These are phyloP conservation scores for Leptodontidium sp. DNA, from an alignment of 2,329 filamentous ascomycete genomes.

Conservation along the genomic window DNA sequence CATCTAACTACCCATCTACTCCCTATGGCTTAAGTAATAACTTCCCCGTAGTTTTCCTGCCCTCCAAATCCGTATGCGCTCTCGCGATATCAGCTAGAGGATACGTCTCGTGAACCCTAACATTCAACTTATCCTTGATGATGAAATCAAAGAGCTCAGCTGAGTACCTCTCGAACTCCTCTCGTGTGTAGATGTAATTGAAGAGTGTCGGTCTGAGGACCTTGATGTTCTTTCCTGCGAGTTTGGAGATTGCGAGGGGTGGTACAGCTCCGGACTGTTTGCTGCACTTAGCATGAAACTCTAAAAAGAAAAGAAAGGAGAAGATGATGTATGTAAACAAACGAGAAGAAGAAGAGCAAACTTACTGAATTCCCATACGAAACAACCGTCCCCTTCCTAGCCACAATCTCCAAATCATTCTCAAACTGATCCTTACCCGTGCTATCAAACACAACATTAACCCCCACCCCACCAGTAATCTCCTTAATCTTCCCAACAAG, in stretches of 20 bases:
- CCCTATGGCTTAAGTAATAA: conserved; percentile 72
- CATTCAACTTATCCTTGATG: conserved; percentile 71
- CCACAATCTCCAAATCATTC: conserved; percentile 74
- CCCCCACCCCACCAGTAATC: conserved; percentile 76
- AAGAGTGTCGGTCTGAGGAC: conserved; percentile 78
- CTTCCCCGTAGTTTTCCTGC: conserved; percentile 85
- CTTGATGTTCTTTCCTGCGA: conserved; percentile 79
- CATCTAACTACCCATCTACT: neutral
- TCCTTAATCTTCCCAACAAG: conserved; percentile 67
- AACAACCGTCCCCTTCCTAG: conserved; percentile 78
- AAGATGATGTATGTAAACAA: neutral
- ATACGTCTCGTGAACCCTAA: conserved; percentile 80
- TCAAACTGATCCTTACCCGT: conserved; percentile 90
- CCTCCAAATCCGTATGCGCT: conserved; percentile 82
- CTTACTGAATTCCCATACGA: conserved; percentile 82
- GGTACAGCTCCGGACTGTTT: conserved; percentile 72
- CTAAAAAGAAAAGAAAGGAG: neutral
- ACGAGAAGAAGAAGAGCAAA: conserved; percentile 20
- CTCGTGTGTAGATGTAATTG: conserved; percentile 72
- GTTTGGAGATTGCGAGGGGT: conserved; percentile 64
- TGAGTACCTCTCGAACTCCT: conserved; percentile 76
- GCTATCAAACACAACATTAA: conserved; percentile 83
- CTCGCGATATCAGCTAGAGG: conserved; percentile 74
- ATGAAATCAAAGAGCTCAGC: conserved; percentile 79
- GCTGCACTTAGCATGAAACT: neutral